phyloP scores from a whole-genome alignment of 768 basidiomycete genomes.

The Tricholoma hemisulphureum region DNA sequence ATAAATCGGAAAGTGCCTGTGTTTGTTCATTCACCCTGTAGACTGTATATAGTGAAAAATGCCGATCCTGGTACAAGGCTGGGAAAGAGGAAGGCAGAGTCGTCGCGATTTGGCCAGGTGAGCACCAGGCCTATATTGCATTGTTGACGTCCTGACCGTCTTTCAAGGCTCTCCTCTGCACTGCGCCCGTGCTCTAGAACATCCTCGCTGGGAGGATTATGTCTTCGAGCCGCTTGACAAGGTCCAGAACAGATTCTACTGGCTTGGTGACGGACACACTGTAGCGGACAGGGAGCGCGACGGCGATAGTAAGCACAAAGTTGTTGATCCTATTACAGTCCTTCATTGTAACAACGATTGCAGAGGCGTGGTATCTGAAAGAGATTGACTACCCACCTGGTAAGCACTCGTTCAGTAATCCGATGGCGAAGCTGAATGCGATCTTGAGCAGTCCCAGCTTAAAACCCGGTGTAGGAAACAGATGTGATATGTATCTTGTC shows the following conservation, averaged over 20 bases:
- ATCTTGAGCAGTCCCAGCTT: not conserved
- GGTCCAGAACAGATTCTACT: slow-evolving; percentile 49
- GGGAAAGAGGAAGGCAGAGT: slow-evolving; percentile 59
- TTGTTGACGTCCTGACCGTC: not conserved
- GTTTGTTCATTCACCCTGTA: slow-evolving; percentile 16
- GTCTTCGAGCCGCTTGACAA: slow-evolving; percentile 47
- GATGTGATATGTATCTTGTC: no score
- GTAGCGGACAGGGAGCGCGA: slow-evolving; percentile 41
- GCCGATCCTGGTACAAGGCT: slow-evolving; percentile 63
- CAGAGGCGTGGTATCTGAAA: slow-evolving; percentile 49
- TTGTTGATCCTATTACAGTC: not conserved
- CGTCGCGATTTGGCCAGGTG: slow-evolving; percentile 60
- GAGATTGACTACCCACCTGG: slow-evolving; percentile 47
- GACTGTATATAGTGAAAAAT: slow-evolving; percentile 60
- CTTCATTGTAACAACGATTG: not conserved
- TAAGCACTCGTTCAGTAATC: slow-evolving; percentile 17
- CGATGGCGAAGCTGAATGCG: not conserved
- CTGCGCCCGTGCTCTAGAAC: slow-evolving; percentile 43
- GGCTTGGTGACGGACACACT: slow-evolving; percentile 62
- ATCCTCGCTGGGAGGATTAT: slow-evolving; percentile 68
- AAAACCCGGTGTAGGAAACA: no score
- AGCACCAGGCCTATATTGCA: not conserved
- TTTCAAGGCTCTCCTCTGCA: slow-evolving; percentile 52
- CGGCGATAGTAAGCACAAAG: slow-evolving; percentile 32
- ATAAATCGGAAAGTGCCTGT: not conserved